Evolutionary conservation across 345 rosid genomes (phyloP).

Genomic region (Salix dunnii): DNA sequence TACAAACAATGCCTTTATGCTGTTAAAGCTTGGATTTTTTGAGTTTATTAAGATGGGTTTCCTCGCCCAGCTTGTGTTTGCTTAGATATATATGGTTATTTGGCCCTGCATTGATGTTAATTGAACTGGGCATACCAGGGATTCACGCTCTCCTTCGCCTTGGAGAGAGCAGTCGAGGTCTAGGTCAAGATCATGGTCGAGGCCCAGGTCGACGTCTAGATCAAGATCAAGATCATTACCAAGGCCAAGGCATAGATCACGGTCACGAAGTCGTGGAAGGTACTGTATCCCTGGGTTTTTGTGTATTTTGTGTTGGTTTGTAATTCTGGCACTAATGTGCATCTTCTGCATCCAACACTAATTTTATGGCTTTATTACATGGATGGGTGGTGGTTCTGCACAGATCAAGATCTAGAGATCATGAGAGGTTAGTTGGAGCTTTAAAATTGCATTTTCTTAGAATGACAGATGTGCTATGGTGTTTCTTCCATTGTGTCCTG

Average conservation of each 20-base stretch:
- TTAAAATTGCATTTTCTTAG: neutral
- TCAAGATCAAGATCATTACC: slow-evolving; percentile 63
- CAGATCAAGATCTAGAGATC: slow-evolving; percentile 82
- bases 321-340: too few relatives aligned
- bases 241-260: slow-evolving; percentile 63
- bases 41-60: neutral
- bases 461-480: neutral
- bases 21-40: neutral
- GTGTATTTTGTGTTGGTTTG: neutral
- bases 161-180: slow-evolving; percentile 53
- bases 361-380: slow-evolving; percentile 13
- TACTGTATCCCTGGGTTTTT: slow-evolving; percentile 23
- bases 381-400: slow-evolving; percentile 24
- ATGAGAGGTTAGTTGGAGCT: slow-evolving; percentile 55
- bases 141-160: slow-evolving; percentile 66
- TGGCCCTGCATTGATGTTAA: neutral
- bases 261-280: slow-evolving; percentile 83
- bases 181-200: slow-evolving; percentile 25
- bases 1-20: neutral
- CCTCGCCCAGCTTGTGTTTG: neutral
- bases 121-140: slow-evolving; percentile 35
- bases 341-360: neutral
- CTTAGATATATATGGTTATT: neutral
- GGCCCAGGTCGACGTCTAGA: slow-evolving; percentile 42
- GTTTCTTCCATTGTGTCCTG: neutral